Percentiles rank a stretch among this genome's conserved stretches.
Evolutionary conservation across 1,139 yeast genomes (phyloP).

Genomic region (Diutina siamensis): DNA sequence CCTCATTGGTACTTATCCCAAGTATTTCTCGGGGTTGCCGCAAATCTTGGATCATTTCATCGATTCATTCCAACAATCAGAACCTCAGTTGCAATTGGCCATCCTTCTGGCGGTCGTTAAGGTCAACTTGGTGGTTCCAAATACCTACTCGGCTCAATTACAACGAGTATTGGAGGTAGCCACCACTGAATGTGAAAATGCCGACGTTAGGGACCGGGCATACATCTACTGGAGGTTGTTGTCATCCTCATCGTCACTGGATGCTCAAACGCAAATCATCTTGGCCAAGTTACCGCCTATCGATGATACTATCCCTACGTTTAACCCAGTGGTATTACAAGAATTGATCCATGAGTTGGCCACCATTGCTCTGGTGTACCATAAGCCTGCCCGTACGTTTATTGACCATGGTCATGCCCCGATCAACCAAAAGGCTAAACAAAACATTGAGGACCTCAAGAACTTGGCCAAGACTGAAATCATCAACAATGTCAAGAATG

Average conservation of each 20-base stretch:
- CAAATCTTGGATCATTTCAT: conserved; percentile 39
- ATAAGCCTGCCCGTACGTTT: conserved; percentile 67
- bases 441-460: conserved; percentile 61
- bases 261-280: conserved; percentile 38
- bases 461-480: conserved; percentile 71
- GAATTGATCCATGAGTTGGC: conserved; percentile 68
- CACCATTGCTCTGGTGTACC: conserved; percentile 81
- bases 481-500: conserved; percentile 55
- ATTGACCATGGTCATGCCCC: conserved; percentile 31
- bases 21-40: conserved; percentile 46
- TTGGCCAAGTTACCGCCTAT: conserved; percentile 60
- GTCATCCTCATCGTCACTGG: conserved; percentile 36
- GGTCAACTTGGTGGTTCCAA: conserved; percentile 36
- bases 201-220: conserved; percentile 91
- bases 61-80: conserved; percentile 58
- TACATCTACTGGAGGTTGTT: conserved; percentile 89
- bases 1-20: conserved; percentile 84
- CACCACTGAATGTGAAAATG: conserved; percentile 72
- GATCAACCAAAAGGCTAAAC: conserved; percentile 13
- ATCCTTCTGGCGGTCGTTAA: conserved; percentile 73
- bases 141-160: conserved; percentile 32
- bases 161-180: conserved; percentile 69
- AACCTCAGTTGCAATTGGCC: conserved; percentile 64
- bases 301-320: conserved; percentile 56
- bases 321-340: conserved; percentile 58